Conservation (phyloP, 1,139 yeast genomes). For the Debaryomyces subglobosus region DNA sequence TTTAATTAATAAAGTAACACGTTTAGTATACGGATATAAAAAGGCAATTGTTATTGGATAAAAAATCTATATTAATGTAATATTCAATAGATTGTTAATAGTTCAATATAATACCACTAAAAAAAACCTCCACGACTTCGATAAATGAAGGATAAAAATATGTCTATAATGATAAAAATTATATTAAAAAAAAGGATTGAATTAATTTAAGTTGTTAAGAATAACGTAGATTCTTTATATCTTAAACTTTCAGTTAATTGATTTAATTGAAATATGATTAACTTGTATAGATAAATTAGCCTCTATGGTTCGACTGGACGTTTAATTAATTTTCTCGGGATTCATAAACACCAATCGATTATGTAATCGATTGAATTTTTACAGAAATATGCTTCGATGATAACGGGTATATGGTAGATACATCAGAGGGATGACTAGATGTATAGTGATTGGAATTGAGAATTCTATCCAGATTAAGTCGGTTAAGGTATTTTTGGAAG, state of each 20-base stretch:
- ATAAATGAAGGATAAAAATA: slow-evolving; percentile 9
- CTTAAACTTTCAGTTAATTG: slow-evolving; percentile 6
- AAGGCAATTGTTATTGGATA: background rate
- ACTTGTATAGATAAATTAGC: background rate
- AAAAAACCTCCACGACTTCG: slow-evolving; percentile 4
- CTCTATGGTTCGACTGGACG: background rate
- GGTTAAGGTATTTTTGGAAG: slow-evolving; percentile 29
- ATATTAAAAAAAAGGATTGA: slow-evolving; percentile 9
- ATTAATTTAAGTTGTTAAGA: background rate
- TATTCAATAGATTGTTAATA: slow-evolving; percentile 3
- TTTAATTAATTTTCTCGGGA: slow-evolving; percentile 3
- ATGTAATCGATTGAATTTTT: background rate
- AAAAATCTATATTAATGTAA: slow-evolving; percentile 1
- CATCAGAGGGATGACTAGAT: slow-evolving; percentile 5
- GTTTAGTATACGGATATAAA: background rate
- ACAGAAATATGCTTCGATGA: background rate
- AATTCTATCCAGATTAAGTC: slow-evolving; percentile 26
- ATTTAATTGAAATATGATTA: slow-evolving; percentile 1
- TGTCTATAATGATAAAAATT: slow-evolving; percentile 12
- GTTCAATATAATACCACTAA: slow-evolving; percentile 6
- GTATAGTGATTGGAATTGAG: slow-evolving; percentile 7
- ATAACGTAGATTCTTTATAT: background rate
- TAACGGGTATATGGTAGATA: background rate
- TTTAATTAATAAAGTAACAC: background rate
- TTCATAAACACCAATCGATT: background rate